A percentile compares a stretch with the other conserved stretches of the same genome.
Evolutionary conservation across 2,329 filamentous ascomycete species (phyloP).

Genomic region (Penicillium sp.): DNA sequence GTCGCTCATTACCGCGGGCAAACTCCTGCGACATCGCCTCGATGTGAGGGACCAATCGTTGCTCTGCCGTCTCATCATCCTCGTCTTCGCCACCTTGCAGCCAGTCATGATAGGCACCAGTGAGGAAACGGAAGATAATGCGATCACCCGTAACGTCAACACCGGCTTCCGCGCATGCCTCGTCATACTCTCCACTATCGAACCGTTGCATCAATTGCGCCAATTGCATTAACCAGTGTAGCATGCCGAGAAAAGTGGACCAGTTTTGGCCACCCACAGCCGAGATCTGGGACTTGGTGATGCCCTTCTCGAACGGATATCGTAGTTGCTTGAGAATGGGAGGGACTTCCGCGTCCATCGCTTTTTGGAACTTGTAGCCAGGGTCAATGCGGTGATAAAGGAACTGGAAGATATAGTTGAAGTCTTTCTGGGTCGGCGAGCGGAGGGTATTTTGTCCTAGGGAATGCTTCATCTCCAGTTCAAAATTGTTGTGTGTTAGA

Average conservation of each 20-base stretch:
- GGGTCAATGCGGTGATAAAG: constrained; percentile 96
- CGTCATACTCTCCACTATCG: constrained; percentile 77
- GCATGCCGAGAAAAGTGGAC: constrained; percentile 88
- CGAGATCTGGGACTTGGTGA: constrained; percentile 93
- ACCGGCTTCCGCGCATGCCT: constrained; percentile 85
- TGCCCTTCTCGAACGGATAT: constrained; percentile 93
- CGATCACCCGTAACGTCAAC: constrained; percentile 87
- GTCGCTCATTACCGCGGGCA: constrained; percentile 81
- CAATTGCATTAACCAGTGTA: constrained; percentile 99
- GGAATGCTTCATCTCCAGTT: constrained; percentile 95
- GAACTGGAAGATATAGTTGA: constrained; percentile 98
- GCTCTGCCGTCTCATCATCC: constrained; percentile 80
- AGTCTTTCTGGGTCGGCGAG: constrained; percentile 96
- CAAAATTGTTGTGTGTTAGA: constrained; percentile 90
- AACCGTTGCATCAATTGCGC: constrained; percentile 93
- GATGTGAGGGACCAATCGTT: constrained; percentile 80
- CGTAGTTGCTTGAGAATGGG: constrained; percentile 89
- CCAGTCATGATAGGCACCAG: constrained; percentile 91
- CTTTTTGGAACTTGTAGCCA: constrained; percentile 89
- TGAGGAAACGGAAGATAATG: constrained; percentile 93
- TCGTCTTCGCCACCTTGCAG: constrained; percentile 89
- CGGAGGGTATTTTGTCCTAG: constrained; percentile 90
- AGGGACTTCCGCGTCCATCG: constrained; percentile 93
- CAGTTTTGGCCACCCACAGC: constrained; percentile 97
- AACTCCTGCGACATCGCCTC: constrained; percentile 88